These are phyloP conservation scores for Coccomyxa sp. DNA, from an alignment of 139 green algal genomes.

Conservation along the genomic window DNA sequence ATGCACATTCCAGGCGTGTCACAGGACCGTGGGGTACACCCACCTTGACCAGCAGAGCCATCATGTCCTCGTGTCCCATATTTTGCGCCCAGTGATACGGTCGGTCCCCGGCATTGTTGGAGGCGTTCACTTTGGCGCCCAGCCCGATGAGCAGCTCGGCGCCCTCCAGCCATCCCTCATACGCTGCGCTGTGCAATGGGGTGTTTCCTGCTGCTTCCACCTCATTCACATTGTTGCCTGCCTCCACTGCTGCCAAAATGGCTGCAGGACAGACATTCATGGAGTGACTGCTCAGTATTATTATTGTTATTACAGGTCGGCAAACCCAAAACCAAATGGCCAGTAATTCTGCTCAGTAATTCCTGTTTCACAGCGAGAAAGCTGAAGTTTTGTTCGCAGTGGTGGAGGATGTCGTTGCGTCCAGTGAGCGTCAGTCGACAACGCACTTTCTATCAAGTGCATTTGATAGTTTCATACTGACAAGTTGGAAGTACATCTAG, in stretches of 20 bases:
- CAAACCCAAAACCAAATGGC: not conserved
- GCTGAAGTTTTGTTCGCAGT: not conserved
- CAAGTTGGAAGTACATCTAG: not conserved
- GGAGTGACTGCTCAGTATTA: too few relatives aligned
- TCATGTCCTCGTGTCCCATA: conserved; percentile 70
- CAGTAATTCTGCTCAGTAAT: not conserved
- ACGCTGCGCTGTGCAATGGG: conserved; percentile 76
- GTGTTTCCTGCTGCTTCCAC: conserved; percentile 91
- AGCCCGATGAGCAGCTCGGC: conserved; percentile 76
- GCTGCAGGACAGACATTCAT: conserved; percentile 24
- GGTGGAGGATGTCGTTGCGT: not conserved
- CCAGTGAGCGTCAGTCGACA: not conserved
- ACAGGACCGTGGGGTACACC: not conserved
- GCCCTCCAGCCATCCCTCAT: conserved; percentile 81
- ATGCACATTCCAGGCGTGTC: not conserved
- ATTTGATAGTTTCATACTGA: not conserved
- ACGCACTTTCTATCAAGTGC: not conserved
- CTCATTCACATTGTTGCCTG: conserved; percentile 81
- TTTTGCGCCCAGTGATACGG: conserved; percentile 82
- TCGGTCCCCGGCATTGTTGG: conserved; percentile 90
- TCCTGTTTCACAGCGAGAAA: not conserved
- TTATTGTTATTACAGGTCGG: not conserved
- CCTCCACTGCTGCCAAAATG: conserved; percentile 51
- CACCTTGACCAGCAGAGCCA: conserved; percentile 73
- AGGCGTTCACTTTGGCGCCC: conserved; percentile 85